Base-by-base conservation (phyloP, 176 grass and related monocot species). In the Aechmea fasciata region DNA sequence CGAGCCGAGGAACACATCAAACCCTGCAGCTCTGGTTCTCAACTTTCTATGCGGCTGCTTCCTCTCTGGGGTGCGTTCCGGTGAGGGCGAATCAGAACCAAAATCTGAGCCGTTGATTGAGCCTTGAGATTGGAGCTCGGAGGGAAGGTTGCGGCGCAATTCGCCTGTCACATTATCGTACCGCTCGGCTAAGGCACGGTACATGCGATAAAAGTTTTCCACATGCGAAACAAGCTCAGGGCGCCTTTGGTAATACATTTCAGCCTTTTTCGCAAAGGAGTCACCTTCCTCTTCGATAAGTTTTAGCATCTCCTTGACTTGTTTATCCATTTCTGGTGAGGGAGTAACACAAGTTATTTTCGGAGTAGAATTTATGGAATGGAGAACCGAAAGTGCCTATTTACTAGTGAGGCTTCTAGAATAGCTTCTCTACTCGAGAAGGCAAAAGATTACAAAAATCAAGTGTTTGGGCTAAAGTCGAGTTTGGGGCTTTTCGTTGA, bases 161-260 rank as follows among this genome's bases (percentile, higher is more conserved):
- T 92, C 89, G 11, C 94, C 89, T 23, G 94, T 97, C 68, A 97
- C 89, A 29, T 92, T 87, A 61, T 97, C 94, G 75, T 97, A 97
- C n/a, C 89, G 81, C 80, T 97, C 89, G 55, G 93, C 93, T 29
- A 97, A 82, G 59, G 93, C 75, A 76, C 93, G 86, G 65, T 97
- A 92, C 93, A 97, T 97, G 57, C 89, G 86, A 69, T 92, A 87
- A 66, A 92, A 92, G 52, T 90, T 89, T 71, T 97, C 93, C 3
- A 97, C 93, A 75, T 85, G 83, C 41, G 77, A 79, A 19, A 97
- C 71, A 50, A 97, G 82, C 68, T 83, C 50, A 25, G 93, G 93
- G 2, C 93, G 74, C 48, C 73, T 79, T 69, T 92, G 74, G 51
- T 82, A 97, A 76, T 97, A 92, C 82, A 92, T 90, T 76, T 97